phyloP scores from a whole-genome alignment of 176 grass and related monocot genomes.

The Oryza longistaminata region DNA sequence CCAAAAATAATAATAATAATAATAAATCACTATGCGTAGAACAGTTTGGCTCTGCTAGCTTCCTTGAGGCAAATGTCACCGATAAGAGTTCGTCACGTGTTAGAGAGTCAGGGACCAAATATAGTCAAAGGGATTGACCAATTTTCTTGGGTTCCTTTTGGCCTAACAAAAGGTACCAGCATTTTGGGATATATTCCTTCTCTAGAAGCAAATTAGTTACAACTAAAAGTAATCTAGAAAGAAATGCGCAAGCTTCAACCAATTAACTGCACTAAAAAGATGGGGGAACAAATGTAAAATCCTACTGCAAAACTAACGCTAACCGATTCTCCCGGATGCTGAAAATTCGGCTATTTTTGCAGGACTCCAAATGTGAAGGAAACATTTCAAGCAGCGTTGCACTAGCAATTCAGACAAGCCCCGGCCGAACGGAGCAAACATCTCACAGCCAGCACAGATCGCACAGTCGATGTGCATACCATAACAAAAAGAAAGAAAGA shows the following conservation, averaged over 20 bases:
- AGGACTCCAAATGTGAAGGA: neutral
- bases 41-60: constrained; percentile 27
- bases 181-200: neutral
- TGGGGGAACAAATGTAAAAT: neutral
- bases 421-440: neutral
- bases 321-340: neutral
- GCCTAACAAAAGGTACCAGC: neutral
- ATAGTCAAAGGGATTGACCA: neutral
- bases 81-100: constrained; percentile 4
- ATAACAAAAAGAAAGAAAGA: neutral
- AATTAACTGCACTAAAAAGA: neutral
- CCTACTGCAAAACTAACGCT: neutral
- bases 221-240: neutral
- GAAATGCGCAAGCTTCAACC: neutral
- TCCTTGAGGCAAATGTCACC: constrained; percentile 3
- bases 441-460: neutral
- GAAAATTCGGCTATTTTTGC: neutral
- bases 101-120: neutral
- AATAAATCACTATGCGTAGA: neutral
- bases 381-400: neutral
- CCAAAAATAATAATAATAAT: neutral
- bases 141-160: neutral
- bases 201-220: neutral
- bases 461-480: neutral
- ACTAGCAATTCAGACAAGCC: neutral